Evolutionary conservation across 352 stramenopile species (phyloP), one percentile per base, ranked within the genome.

Genomic region (Pythium rhizo-oryzae): DNA sequence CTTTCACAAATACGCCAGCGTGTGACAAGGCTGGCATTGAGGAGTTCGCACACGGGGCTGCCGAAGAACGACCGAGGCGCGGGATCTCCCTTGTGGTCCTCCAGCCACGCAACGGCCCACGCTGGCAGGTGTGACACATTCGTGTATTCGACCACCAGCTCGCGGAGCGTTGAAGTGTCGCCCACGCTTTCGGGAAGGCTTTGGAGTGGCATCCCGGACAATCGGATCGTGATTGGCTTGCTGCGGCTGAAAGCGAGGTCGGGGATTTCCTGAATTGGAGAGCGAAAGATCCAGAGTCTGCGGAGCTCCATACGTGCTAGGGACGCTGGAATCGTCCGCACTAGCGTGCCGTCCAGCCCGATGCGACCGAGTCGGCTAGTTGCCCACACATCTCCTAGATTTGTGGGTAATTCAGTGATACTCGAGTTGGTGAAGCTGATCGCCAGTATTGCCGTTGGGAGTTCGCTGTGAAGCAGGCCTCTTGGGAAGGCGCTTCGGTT

Each of bases 91-190:
- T 24, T 63, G 59, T 59, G 59, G 9, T 24, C n/a, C 24, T 56
- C 18, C 6, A 59, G 44, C 62, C 53, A 69, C 5, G 25, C 8
- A 9, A 13, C 37, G 0, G 21, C 62, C 62, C 62, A 69, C 30
- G 51, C 11, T 11, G 62, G 53, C 5, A 69, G 43, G 7, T 19
- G 15, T 1, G 44, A 44, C 46, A 69, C 54, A 18, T 62, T 62
- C 9, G 62, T 62, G 41, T 62, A 46, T 19, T 69, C 54, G 1
- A 62, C 54, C 6, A 64, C 9, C 15, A 69, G 35, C n/a, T 63
- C 55, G 1, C 8, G 41, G 0, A 69, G 44, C 12, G 4, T 33
- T 11, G 46, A 37, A 1, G 55, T 63, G 16, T 69, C 54, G 33
- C 53, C 62, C 6, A 64, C 19, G 6, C 24, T 53, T 1, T 59